phyloP scores from a whole-genome alignment of 1,139 yeast species.

The Taphrina flavorubra region DNA sequence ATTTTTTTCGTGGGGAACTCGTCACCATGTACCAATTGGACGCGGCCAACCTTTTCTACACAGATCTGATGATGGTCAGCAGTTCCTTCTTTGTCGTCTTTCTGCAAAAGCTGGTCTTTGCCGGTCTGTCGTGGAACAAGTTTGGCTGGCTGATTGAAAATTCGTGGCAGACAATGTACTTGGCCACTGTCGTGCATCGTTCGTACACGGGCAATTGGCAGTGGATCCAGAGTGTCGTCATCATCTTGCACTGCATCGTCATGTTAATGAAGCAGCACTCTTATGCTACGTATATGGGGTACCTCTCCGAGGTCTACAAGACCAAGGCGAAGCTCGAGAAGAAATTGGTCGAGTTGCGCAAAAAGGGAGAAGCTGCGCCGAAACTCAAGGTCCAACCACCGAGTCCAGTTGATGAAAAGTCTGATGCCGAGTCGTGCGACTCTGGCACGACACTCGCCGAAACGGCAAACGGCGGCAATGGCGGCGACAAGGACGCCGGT shows the following conservation, averaged over 20 bases:
- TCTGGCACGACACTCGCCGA: slow-evolving; percentile 12
- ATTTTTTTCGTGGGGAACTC: slow-evolving; percentile 31
- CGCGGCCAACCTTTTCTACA: slow-evolving; percentile 31
- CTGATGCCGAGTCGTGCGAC: slow-evolving; percentile 9
- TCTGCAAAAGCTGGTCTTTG: slow-evolving; percentile 58
- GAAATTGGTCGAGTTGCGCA: slow-evolving; percentile 31
- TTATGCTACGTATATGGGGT: slow-evolving; percentile 85
- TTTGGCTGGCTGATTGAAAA: slow-evolving; percentile 62
- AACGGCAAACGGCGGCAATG: background rate
- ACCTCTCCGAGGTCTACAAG: slow-evolving; percentile 68
- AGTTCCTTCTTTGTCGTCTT: slow-evolving; percentile 60
- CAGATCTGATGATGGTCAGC: slow-evolving; percentile 48
- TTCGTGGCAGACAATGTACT: slow-evolving; percentile 55
- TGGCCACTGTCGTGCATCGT: slow-evolving; percentile 35
- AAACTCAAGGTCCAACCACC: slow-evolving; percentile 18
- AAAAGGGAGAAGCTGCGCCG: background rate
- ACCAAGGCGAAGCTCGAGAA: slow-evolving; percentile 43
- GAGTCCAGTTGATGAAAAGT: slow-evolving; percentile 16
- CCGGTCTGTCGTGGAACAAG: slow-evolving; percentile 57
- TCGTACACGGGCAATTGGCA: slow-evolving; percentile 43
- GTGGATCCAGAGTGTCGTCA: slow-evolving; percentile 87
- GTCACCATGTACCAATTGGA: slow-evolving; percentile 31
- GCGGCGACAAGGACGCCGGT: background rate
- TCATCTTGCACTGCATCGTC: slow-evolving; percentile 82
- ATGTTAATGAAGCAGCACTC: slow-evolving; percentile 92